A percentile compares a stretch with the other conserved stretches of the same genome.
Conservation (phyloP, 192 early-diverging fungal species). For the Coemansia umbellata region DNA sequence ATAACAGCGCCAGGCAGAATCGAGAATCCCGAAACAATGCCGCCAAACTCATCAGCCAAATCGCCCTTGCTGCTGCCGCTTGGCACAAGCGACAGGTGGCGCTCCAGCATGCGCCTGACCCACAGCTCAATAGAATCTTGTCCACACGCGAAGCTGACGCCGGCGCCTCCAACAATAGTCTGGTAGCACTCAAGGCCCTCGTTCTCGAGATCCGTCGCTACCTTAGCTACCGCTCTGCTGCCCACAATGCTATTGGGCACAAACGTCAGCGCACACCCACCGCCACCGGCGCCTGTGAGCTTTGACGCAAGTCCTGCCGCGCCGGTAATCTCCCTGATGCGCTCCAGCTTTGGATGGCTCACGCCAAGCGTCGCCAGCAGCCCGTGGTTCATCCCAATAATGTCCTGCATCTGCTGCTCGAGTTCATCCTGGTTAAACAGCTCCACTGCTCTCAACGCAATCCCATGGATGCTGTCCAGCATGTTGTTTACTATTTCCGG, state of each 20-base stretch:
- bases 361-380: conserved; percentile 76
- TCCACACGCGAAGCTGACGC: conserved; percentile 42
- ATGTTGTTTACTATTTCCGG: conserved; percentile 61
- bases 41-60: conserved; percentile 1
- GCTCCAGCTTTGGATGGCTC: conserved; percentile 79
- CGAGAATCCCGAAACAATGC: conserved; percentile 14
- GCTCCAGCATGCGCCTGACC: conserved; percentile 2
- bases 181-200: conserved; percentile 71
- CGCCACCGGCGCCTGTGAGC: conserved; percentile 95
- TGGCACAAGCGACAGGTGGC: not conserved
- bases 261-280: conserved; percentile 88
- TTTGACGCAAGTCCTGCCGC: conserved; percentile 70
- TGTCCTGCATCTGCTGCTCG: conserved; percentile 35
- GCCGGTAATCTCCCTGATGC: conserved; percentile 62
- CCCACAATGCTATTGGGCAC: conserved; percentile 34
- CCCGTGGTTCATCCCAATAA: conserved; percentile 84
- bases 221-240: conserved; percentile 28
- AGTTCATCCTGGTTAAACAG: conserved; percentile 20
- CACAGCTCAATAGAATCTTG: conserved; percentile 15
- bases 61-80: not conserved
- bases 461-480: conserved; percentile 64
- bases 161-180: conserved; percentile 66
- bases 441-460: conserved; percentile 42
- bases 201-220: conserved; percentile 49
- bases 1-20: conserved; percentile 11